Base-by-base conservation (phyloP, 2,329 filamentous ascomycete species). In the Trichoderma semiorbis region DNA sequence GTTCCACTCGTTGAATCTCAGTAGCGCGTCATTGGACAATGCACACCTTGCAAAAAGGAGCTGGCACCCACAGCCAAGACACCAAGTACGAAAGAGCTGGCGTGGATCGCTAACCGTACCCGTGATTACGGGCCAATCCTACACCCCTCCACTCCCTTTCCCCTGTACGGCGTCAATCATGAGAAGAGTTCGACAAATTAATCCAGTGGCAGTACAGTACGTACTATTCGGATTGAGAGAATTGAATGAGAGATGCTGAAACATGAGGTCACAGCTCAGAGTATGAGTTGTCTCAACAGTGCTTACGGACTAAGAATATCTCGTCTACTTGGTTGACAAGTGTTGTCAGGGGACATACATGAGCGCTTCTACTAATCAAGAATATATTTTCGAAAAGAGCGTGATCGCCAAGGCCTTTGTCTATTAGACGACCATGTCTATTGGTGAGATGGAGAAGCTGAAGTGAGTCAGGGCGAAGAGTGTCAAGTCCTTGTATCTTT, bases 31-130 rank as follows among this genome's bases (percentile, higher is more conserved):
- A 47, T 50, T 24, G 66, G 55, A 47, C 26, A 32, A 60, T 50
- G 36, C 34, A 55, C 65, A 26, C 55, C 66, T 61, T 53, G 57
- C 66, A 26, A 62, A 62, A 69, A 69, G 57, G 66, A 62, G 66
- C 57, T 53, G 66, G 66, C 66, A n/a, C 53, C 55, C 66, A 69
- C 66, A 58, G 34, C 24, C 18, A 53, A 68, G 53, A 39, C 24
- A 43, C 24, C 24, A 12, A 32, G 55, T 68, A 58, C 64, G 67
- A 70, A 50, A 57, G 60, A 28, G 66, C 55, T 69, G 55, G 66
- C 66, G 66, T 69, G 66, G 66, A 69, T 69, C 66, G 66, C 57
- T 69, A 62, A 34, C 66, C 36, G 66, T 69, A 69, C 57, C 66
- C 66, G 66, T 32, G 30, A 21, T 34, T 58, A 14, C 26, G 55